Percentiles rank a stretch among this genome's conserved stretches.
Conservation (phyloP, 176 grass and related monocot species). For the Dendrocalamus sinicus region DNA sequence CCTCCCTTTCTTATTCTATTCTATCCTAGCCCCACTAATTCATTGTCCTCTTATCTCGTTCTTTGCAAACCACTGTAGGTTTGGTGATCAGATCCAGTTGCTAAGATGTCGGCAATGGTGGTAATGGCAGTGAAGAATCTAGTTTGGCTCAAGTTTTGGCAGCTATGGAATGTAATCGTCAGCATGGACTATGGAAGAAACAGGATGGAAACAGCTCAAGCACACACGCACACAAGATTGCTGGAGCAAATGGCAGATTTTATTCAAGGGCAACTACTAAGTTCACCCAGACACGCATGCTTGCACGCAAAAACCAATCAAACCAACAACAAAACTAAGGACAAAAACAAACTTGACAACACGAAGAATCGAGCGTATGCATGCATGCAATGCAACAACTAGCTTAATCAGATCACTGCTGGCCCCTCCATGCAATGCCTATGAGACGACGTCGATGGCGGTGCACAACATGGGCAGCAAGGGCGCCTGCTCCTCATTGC, state of each 20-base stretch:
- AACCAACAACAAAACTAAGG: not conserved
- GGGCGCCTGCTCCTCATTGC: not conserved
- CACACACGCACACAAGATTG: too few relatives aligned
- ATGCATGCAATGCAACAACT: not conserved
- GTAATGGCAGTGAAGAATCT: too few relatives aligned
- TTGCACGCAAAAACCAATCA: not conserved
- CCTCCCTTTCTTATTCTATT: too few relatives aligned
- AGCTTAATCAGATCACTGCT: not conserved
- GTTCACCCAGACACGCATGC: not conserved
- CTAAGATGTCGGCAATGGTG: too few relatives aligned
- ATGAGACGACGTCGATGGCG: not conserved
- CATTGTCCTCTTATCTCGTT: too few relatives aligned
- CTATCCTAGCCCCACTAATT: too few relatives aligned
- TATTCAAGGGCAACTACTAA: not conserved
- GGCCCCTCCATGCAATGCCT: not conserved
- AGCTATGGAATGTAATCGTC: too few relatives aligned
- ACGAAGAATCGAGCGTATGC: not conserved
- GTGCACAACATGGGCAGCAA: slow-evolving; percentile 4
- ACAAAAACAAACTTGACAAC: not conserved
- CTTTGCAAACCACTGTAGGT: too few relatives aligned
- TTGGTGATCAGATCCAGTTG: too few relatives aligned
- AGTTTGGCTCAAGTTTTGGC: too few relatives aligned
- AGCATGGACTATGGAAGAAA: too few relatives aligned
- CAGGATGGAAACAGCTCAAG: too few relatives aligned
- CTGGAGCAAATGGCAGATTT: not conserved